These are phyloP conservation scores for Vigna reflexopilosa DNA, from an alignment of 306 rosid species.

Conservation along the genomic window DNA sequence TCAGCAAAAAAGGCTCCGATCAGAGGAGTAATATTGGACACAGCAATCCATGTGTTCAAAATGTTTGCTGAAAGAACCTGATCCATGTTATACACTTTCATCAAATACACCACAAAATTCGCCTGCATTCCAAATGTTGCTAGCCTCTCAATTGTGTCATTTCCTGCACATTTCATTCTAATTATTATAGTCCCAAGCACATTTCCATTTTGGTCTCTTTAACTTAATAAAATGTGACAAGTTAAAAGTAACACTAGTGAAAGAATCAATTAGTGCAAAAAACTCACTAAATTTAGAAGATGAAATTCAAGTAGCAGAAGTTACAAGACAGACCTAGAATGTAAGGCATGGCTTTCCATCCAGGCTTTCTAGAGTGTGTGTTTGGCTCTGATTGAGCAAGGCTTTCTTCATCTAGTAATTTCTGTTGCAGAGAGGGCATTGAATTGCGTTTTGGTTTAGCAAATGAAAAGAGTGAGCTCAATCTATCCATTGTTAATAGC, in stretches of 20 bases:
- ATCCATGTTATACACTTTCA: conserved; percentile 59
- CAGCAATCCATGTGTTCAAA: conserved; percentile 50
- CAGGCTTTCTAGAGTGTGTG: conserved; percentile 37
- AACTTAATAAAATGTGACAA: not conserved
- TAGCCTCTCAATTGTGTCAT: conserved; percentile 63
- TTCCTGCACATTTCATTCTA: conserved; percentile 47
- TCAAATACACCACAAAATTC: conserved; percentile 58
- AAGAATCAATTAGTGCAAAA: no score
- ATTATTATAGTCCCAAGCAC: not conserved
- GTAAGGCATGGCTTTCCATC: conserved; percentile 57
- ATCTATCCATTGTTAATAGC: not conserved
- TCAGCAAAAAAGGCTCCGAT: conserved; percentile 61
- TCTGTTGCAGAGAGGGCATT: conserved; percentile 20
- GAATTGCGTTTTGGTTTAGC: not conserved
- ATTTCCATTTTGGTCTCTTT: not conserved
- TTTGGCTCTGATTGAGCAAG: not conserved
- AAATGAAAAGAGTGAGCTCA: conserved; percentile 2
- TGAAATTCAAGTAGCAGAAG: not conserved
- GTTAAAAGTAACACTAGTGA: no score
- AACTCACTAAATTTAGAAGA: not conserved
- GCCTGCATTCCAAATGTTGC: conserved; percentile 56
- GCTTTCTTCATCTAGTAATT: conserved; percentile 45
- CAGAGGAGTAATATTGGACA: conserved; percentile 45
- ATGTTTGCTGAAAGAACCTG: conserved; percentile 59
- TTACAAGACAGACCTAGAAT: conserved; percentile 35